These are phyloP conservation scores for Meredithiella fracta DNA, from an alignment of 2,329 filamentous ascomycete genomes.

Conservation along the genomic window DNA sequence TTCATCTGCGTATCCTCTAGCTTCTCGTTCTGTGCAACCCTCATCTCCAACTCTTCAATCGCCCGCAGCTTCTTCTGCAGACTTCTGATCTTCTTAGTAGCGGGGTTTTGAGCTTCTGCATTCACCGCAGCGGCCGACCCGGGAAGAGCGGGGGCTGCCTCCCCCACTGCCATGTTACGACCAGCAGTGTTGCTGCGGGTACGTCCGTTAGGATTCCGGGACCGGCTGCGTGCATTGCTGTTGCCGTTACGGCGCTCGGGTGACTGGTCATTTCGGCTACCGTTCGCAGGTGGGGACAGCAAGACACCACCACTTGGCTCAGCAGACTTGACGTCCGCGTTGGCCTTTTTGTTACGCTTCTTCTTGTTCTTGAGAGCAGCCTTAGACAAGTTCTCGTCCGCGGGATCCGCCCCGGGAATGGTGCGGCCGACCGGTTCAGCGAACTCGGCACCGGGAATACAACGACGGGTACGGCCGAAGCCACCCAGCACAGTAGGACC, in stretches of 20 bases:
- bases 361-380: conserved; percentile 93
- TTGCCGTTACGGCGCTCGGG: conserved; percentile 45
- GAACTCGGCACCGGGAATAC: conserved; percentile 74
- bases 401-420: conserved; percentile 47
- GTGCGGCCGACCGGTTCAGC: conserved; percentile 51
- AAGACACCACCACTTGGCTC: conserved; percentile 30
- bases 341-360: conserved; percentile 89
- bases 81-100: conserved; percentile 86
- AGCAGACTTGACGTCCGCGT: conserved; percentile 45
- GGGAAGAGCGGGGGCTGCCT: background rate
- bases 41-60: conserved; percentile 97
- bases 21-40: conserved; percentile 85
- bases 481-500: conserved; percentile 49
- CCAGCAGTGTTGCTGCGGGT: conserved; percentile 36
- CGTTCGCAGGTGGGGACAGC: conserved; percentile 31
- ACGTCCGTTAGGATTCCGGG: conserved; percentile 33
- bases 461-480: conserved; percentile 60
- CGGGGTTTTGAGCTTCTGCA: conserved; percentile 43
- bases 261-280: conserved; percentile 35
- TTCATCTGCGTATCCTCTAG: conserved; percentile 96
- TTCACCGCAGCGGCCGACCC: conserved; percentile 23
- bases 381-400: conserved; percentile 64
- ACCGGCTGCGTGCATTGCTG: conserved; percentile 35
- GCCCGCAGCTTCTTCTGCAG: conserved; percentile 94
- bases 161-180: conserved; percentile 15